phyloP scores from a whole-genome alignment of 2,329 filamentous ascomycete species.

The Alternaria hordeiaustralica region DNA sequence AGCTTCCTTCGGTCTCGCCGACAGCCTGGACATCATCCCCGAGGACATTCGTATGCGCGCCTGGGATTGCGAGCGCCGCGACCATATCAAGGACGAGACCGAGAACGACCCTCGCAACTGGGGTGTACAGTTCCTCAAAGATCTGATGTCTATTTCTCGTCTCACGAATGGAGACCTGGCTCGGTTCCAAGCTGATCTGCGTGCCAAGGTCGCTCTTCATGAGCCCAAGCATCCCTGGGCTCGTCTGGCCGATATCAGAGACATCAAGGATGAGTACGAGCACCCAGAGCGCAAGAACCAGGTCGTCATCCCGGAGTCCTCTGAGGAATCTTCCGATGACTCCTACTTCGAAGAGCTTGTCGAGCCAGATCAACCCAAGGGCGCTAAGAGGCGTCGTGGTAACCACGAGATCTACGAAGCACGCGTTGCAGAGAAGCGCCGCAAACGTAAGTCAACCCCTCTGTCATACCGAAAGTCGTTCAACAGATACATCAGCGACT shows the following conservation, averaged over 20 bases:
- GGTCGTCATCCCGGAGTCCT: slow-evolving; percentile 14
- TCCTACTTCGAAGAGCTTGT: slow-evolving; percentile 41
- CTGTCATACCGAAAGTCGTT: not conserved
- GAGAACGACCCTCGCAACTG: slow-evolving; percentile 47
- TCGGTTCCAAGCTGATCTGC: slow-evolving; percentile 35
- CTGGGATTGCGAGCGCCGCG: slow-evolving; percentile 45
- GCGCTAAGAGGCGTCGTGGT: slow-evolving; percentile 24
- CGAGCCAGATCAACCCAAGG: slow-evolving; percentile 30
- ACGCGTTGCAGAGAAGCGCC: slow-evolving; percentile 32
- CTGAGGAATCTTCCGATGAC: slow-evolving; percentile 31
- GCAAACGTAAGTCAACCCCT: slow-evolving; percentile 27
- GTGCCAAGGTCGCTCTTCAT: slow-evolving; percentile 32
- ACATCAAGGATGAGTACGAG: slow-evolving; percentile 39
- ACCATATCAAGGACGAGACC: slow-evolving; percentile 42
- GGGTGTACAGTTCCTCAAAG: slow-evolving; percentile 47
- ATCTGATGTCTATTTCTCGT: slow-evolving; percentile 40
- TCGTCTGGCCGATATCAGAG: slow-evolving; percentile 39
- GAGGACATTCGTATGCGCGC: slow-evolving; percentile 46
- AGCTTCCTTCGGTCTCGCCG: slow-evolving; percentile 27
- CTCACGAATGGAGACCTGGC: slow-evolving; percentile 34
- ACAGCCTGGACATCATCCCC: slow-evolving; percentile 39
- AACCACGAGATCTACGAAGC: slow-evolving; percentile 39
- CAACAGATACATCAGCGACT: not conserved
- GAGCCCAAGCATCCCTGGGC: slow-evolving; percentile 41
- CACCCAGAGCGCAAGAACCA: slow-evolving; percentile 24